phyloP scores from a whole-genome alignment of 2,329 filamentous ascomycete species.

The Fusarium metavorans region DNA sequence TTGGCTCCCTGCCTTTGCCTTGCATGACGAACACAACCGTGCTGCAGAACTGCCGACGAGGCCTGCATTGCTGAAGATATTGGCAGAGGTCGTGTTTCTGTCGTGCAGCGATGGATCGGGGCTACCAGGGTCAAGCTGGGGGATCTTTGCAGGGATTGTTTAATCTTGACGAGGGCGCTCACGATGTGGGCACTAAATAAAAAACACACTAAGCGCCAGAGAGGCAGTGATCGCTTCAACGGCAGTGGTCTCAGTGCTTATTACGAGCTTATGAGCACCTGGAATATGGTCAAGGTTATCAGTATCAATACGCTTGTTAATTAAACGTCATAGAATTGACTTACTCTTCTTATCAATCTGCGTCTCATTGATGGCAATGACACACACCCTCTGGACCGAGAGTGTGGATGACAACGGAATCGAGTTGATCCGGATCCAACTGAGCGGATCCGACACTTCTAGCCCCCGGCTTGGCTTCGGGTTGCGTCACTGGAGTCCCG shows the following conservation, averaged over 20 bases:
- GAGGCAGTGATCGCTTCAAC: neutral
- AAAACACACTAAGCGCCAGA: neutral
- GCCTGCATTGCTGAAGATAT: neutral
- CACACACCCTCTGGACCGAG: neutral
- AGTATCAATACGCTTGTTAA: neutral
- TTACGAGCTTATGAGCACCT: neutral
- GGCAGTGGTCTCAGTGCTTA: neutral
- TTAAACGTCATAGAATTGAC: neutral
- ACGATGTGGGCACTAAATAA: neutral
- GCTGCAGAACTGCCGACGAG: neutral
- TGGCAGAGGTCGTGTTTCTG: conserved; percentile 13
- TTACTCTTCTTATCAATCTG: neutral
- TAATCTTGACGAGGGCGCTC: neutral
- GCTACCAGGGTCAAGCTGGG: conserved; percentile 38
- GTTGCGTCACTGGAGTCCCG: conserved; percentile 42
- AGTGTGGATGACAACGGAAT: conserved; percentile 18
- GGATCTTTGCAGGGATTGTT: conserved; percentile 34
- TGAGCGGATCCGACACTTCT: conserved; percentile 10
- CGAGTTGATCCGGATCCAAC: conserved; percentile 37
- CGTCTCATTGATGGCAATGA: neutral
- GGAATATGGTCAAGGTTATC: too few relatives aligned
- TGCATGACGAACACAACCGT: neutral
- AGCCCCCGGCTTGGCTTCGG: conserved; percentile 16
- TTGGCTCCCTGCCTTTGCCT: neutral
- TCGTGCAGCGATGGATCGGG: conserved; percentile 30